Evolutionary conservation across 2,329 filamentous ascomycete genomes (phyloP).

Genomic region (Dactylella cylindrospora): DNA sequence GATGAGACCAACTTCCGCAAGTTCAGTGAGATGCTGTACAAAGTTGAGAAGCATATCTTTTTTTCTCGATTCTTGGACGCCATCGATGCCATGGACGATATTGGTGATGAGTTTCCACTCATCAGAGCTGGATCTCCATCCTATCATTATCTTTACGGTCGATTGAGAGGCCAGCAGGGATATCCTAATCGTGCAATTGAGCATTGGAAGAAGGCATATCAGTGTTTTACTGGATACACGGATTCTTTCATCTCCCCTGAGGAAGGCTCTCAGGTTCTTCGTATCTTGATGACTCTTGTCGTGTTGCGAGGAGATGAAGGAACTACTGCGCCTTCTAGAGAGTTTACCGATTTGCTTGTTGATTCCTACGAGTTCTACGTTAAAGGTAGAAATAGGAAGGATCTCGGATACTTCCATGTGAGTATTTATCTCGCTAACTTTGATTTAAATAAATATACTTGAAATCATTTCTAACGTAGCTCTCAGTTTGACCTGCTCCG

Average conservation of each 20-base stretch:
- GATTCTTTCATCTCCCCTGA: conserved; percentile 2
- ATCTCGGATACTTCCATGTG: conserved; percentile 34
- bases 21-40: conserved; percentile 7
- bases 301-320: conserved; percentile 15
- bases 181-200: neutral
- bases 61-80: conserved; percentile 12
- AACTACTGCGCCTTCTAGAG: neutral
- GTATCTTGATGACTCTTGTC: conserved; percentile 6
- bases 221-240: conserved; percentile 17
- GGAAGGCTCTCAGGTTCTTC: conserved; percentile 13
- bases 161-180: conserved; percentile 18
- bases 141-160: conserved; percentile 17
- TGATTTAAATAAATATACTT: too few species aligned
- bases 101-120: conserved; percentile 1
- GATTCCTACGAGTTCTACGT: conserved; percentile 18
- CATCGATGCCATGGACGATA: neutral
- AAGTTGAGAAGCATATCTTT: conserved; percentile 24
- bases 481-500: conserved; percentile 30
- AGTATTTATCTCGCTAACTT: too few species aligned
- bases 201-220: conserved; percentile 3
- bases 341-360: conserved; percentile 8
- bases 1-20: conserved; percentile 13
- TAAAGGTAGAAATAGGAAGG: conserved; percentile 6
- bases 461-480: too few species aligned
- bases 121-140: conserved; percentile 2